Conservation (phyloP, 805 yeast species). For the Saccharomycopsis malanga region DNA sequence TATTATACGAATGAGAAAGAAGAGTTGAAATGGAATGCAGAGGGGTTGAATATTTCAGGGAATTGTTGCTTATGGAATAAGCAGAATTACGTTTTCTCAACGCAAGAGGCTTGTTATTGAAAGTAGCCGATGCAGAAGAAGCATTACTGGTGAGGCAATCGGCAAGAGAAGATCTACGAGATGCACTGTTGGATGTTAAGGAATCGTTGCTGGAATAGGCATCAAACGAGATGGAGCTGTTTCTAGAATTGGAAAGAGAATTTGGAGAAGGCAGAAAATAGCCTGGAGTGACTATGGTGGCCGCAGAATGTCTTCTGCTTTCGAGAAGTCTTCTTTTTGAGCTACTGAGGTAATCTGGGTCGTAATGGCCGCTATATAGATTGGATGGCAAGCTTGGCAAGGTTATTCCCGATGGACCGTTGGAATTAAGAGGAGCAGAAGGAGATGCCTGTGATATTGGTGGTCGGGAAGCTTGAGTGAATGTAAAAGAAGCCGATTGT, state of each 20-base stretch:
- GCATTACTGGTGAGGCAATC: neutral
- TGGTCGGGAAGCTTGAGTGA: constrained; percentile 4
- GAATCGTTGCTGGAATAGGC: constrained; percentile 13
- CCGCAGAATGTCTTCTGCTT: constrained; percentile 20
- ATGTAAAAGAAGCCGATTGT: neutral
- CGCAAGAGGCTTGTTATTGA: neutral
- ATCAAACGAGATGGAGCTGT: constrained; percentile 18
- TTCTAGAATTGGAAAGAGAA: constrained; percentile 11
- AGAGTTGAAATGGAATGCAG: neutral
- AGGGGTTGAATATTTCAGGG: neutral
- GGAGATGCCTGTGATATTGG: constrained; percentile 12
- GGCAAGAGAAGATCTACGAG: constrained; percentile 13
- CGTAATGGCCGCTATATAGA: neutral
- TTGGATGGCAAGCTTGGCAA: constrained; percentile 1
- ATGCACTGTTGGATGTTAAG: constrained; percentile 8
- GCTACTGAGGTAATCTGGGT: neutral
- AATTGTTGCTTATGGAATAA: neutral
- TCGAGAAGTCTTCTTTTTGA: constrained; percentile 19
- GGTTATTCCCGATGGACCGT: neutral
- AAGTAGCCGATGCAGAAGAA: neutral
- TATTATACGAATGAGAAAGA: neutral
- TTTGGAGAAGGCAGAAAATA: constrained; percentile 12
- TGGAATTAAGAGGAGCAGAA: neutral
- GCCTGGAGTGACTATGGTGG: constrained; percentile 12
- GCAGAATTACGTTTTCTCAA: neutral